Base-by-base conservation (phyloP, 352 stramenopile species). In the Globisporangium perplexum region DNA sequence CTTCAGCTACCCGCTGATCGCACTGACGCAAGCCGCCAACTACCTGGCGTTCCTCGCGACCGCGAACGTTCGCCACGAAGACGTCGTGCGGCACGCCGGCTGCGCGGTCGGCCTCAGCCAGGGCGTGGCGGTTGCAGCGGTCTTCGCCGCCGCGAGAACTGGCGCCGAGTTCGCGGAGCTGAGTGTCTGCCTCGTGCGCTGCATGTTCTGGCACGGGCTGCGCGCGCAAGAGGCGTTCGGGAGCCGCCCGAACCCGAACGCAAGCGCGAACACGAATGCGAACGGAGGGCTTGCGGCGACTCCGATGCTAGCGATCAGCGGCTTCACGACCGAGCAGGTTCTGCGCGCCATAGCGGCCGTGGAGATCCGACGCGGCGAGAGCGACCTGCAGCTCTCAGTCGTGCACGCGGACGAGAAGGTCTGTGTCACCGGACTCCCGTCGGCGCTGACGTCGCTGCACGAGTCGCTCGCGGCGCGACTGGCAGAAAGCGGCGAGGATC, bases 171-270 rank as follows among this genome's bases (percentile, higher is more conserved):
- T 90, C 50, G 53, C 60, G 20, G 55, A 68, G 33, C 41, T 87
- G 3, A 63, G 66, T 2, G 61, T 92, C 17, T 47, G 58, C 14
- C 60, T 82, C 26, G 55, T 93, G 43, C 74, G 79, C 41, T 91
- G 90, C 58, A 78, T 93, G 74, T 92, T 93, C 56, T 92, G 74
- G 65, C 78, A 93, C 55, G 86, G 83, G 49, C 64, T 96, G 14
- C 77, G 77, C 52, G 65, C 73, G 11, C 82, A 94, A 44, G 78
- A 88, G 46, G 68, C 76, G 53, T 82, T 71, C 36, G 38, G 23
- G 5, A 12, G 10, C 10, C 43, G 2, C 8, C 11, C 8, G 17
- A 24, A 12, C 47, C n/a, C n/a, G n/a, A n/a, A n/a, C n/a, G n/a
- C n/a, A n/a, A n/a, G n/a, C n/a, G n/a, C n/a, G n/a, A n/a, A n/a